Conservation (phyloP, 441 rosid species). For the Corymbia calophylla region DNA sequence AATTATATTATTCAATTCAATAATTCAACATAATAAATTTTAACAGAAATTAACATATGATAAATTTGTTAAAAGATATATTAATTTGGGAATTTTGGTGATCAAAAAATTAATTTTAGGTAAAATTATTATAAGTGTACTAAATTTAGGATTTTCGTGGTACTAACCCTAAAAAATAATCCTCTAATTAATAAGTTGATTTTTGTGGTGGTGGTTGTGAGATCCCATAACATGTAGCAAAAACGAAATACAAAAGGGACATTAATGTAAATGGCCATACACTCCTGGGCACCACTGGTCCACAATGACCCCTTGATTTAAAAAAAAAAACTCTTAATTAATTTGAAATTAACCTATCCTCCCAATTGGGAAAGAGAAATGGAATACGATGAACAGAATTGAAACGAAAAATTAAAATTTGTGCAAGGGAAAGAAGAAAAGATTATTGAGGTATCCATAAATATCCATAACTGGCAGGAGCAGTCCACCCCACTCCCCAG, state of each 20-base stretch:
- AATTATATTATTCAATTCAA: too few species aligned
- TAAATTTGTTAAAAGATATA: too few species aligned
- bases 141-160: too few species aligned
- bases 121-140: too few species aligned
- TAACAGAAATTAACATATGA: too few species aligned
- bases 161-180: too few species aligned
- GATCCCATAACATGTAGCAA: accelerated
- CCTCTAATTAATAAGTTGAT: too few species aligned
- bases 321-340: neutral
- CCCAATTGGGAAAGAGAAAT: neutral
- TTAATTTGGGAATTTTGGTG: too few species aligned
- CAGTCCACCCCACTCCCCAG: neutral
- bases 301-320: neutral
- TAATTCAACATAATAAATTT: too few species aligned
- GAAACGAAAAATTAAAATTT: neutral
- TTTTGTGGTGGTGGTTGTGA: neutral
- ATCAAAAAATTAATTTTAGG: too few species aligned
- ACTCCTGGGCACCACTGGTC: neutral
- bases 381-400: neutral
- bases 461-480: neutral
- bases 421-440: neutral
- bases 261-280: neutral
- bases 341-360: neutral
- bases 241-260: neutral
- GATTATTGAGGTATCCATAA: neutral